Percentiles rank a stretch among this genome's conserved stretches.
These are phyloP conservation scores for Ophiostoma himal-ulmi DNA, from an alignment of 2,329 filamentous ascomycete species.

Conservation along the genomic window DNA sequence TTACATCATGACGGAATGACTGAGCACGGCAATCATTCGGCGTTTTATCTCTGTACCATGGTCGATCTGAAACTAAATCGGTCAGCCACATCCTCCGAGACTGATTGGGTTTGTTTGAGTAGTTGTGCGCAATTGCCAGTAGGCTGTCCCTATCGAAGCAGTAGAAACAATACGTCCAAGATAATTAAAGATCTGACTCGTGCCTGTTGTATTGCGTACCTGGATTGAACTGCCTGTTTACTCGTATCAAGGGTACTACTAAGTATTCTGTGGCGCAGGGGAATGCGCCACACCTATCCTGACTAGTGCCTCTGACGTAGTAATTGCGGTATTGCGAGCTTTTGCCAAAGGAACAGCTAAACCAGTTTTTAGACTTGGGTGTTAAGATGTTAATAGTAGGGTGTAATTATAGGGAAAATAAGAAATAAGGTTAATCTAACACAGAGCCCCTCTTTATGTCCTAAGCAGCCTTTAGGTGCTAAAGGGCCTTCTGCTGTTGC, in stretches of 20 bases:
- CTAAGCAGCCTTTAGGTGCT: not conserved
- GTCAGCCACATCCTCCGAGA: not conserved
- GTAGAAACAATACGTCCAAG: not conserved
- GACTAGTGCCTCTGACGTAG: not conserved
- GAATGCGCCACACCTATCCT: not conserved
- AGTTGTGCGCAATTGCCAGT: not conserved
- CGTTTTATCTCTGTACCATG: not conserved
- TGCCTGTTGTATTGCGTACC: not conserved
- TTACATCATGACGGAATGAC: not conserved
- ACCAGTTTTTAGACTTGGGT: not conserved
- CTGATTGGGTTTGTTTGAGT: not conserved
- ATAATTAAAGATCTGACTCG: not conserved
- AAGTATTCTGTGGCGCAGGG: not conserved
- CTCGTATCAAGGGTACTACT: too few relatives aligned
- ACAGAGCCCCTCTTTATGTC: not conserved
- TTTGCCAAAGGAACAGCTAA: not conserved
- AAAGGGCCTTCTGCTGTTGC: not conserved
- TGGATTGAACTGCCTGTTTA: not conserved
- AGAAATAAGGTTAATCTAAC: not conserved
- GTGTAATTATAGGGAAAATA: not conserved
- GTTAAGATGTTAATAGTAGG: not conserved
- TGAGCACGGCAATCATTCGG: not conserved
- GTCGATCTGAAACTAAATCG: not conserved
- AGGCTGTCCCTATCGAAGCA: not conserved
- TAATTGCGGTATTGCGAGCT: not conserved